Evolutionary conservation across 169 alveolate species (phyloP).

Genomic region (Eimeria brunetti): DNA sequence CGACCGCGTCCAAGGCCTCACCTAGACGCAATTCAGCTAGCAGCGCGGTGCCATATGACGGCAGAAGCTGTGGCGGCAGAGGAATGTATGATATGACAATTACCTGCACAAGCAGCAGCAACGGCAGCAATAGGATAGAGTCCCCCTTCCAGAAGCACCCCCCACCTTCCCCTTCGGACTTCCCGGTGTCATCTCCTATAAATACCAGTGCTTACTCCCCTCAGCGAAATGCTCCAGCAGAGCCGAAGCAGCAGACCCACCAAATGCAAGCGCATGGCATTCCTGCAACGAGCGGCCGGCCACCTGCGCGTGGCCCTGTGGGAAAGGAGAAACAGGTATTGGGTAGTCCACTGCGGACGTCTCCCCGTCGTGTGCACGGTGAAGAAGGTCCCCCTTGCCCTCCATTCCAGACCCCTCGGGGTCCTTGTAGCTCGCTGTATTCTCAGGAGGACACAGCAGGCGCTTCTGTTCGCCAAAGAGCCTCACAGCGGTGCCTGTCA

Average conservation of each 20-base stretch:
- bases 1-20: neutral
- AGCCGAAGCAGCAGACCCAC: neutral
- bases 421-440: neutral
- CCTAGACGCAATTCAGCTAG: constrained; percentile 43
- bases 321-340: constrained; percentile 4
- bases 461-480: constrained; percentile 23
- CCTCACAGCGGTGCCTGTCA: constrained; percentile 47
- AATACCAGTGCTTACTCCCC: constrained; percentile 22
- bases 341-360: constrained; percentile 32
- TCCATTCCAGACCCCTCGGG: constrained; percentile 55
- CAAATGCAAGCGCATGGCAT: neutral
- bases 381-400: neutral
- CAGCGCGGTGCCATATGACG: neutral
- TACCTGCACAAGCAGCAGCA: constrained; percentile 26
- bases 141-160: constrained; percentile 72
- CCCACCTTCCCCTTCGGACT: constrained; percentile 72
- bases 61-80: neutral
- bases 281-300: neutral
- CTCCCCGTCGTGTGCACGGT: constrained; percentile 53
- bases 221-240: constrained; percentile 3
- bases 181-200: constrained; percentile 62
- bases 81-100: constrained; percentile 8
- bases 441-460: neutral
- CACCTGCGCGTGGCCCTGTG: constrained; percentile 18
- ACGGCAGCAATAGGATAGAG: constrained; percentile 52